Evolutionary conservation across 2,329 filamentous ascomycete genomes (phyloP), one percentile per base, ranked within the genome.

Genomic region (Alternaria sp.): DNA sequence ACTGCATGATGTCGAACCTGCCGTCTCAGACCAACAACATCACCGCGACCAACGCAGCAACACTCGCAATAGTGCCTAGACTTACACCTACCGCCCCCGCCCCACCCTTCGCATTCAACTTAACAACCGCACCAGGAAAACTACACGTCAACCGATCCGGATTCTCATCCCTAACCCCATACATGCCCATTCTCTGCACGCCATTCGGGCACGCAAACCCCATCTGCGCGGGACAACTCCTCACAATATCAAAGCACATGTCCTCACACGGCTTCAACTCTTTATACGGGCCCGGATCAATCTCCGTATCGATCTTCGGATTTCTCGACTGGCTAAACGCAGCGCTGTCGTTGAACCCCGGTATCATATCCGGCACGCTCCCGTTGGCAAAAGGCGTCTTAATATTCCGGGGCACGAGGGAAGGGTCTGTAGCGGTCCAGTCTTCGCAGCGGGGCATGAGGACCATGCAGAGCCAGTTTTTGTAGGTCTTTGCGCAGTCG

Each of bases 381-480:
- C 90, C 89, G 74, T 96, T 91, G 17, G 90, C 86, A 71, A 94
- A 95, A 0, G 86, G 72, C 62, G 90, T 64, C 30, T 85, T 88
- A 57, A 93, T 86, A 73, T 95, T 96, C 49, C 96, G 91, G 19
- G 86, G 83, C 64, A 89, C 87, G 3, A 93, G 85, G 54, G 64
- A 75, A 3, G 19, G 57, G 13, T 84, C 83, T 2, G 78, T 73
- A 52, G 85, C 87, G 54, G 86, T 87, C 72, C 92, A 96, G 81
- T 97, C 95, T 74, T 93, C 90, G 82, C 96, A 99, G 28, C 94
- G 91, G 1, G 96, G 96, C 65, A 99, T 96, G 15, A 89, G 91
- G 26, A 98, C 93, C 23, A 93, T 91, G 82, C 96, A 99, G 19
- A 99, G 89, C 96, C 96, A 99, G 74, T 89, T 85, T 79, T 96